A percentile compares a stretch with the other conserved stretches of the same genome.
Conservation (phyloP, 495 filamentous ascomycete species). For the Xanthoparmelia taractica region DNA sequence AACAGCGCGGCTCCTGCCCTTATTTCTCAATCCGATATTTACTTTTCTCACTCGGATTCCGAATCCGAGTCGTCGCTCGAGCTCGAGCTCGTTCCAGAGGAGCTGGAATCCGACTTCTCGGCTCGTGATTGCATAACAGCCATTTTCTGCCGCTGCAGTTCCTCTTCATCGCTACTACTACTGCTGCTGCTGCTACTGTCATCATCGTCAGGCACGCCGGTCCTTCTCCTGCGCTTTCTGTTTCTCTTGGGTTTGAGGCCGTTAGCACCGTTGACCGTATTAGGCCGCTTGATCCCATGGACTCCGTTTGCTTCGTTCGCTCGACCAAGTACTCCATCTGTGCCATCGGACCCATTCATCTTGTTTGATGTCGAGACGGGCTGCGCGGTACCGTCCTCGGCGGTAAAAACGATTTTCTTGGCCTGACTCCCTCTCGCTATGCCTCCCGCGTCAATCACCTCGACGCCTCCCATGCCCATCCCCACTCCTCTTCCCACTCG, state of each 20-base stretch:
- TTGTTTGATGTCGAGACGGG: not conserved
- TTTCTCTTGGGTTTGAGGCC: conserved; percentile 49
- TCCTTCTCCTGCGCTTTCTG: conserved; percentile 42
- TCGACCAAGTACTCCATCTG: not conserved
- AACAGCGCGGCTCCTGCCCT: not conserved
- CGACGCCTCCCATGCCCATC: conserved; percentile 23
- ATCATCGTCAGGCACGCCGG: conserved; percentile 34
- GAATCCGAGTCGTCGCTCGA: conserved; percentile 1
- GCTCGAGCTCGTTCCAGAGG: conserved; percentile 6
- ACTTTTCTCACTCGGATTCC: not conserved
- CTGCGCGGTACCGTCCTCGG: conserved; percentile 1
- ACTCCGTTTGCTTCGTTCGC: not conserved
- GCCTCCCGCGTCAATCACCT: conserved; percentile 25
- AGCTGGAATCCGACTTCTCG: conserved; percentile 4
- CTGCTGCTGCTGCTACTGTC: conserved; percentile 29
- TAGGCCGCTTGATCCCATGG: not conserved
- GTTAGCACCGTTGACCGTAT: conserved; percentile 8
- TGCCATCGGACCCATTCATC: not conserved
- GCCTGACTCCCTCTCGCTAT: conserved; percentile 21
- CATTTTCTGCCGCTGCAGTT: not conserved
- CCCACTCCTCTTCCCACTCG: not conserved
- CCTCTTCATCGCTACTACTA: not conserved
- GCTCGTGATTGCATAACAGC: not conserved
- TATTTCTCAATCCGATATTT: not conserved
- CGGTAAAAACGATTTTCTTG: conserved; percentile 23